Percentiles rank a stretch among this genome's conserved stretches.
These are phyloP conservation scores for Pseudozyma sp. DNA, from an alignment of 1,284 basidiomycete genomes.

Conservation along the genomic window DNA sequence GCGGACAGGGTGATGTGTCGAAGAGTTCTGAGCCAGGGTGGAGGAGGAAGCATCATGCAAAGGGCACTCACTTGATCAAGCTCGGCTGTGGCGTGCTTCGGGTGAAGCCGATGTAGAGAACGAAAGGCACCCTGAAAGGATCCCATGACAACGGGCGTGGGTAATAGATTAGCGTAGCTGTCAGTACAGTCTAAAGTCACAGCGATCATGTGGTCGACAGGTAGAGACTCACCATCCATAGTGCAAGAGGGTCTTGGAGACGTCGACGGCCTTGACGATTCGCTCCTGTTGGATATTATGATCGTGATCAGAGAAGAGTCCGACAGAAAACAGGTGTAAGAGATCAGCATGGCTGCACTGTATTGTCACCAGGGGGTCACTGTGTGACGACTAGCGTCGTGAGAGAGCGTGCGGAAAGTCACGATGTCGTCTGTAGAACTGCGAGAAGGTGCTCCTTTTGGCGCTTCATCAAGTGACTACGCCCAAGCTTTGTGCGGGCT, in stretches of 20 bases:
- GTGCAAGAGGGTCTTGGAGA: slow-evolving; percentile 65
- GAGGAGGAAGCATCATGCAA: not conserved
- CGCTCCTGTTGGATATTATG: slow-evolving; percentile 50
- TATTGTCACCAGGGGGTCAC: too few species aligned
- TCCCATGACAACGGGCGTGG: not conserved
- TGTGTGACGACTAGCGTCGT: too few species aligned
- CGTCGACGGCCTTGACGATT: slow-evolving; percentile 62
- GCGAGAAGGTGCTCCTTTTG: too few species aligned
- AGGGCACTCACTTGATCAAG: slow-evolving; percentile 61
- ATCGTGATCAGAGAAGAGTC: not conserved
- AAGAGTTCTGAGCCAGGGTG: not conserved
- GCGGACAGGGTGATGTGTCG: not conserved
- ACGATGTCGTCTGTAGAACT: too few species aligned
- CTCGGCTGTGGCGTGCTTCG: slow-evolving; percentile 64
- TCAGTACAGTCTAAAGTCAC: slow-evolving; percentile 1
- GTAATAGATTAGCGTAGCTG: not conserved
- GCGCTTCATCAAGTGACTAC: too few species aligned
- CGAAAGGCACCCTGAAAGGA: slow-evolving; percentile 62
- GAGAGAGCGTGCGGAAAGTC: too few species aligned
- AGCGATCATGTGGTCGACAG: not conserved
- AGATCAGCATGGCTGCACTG: not conserved
- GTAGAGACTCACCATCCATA: slow-evolving; percentile 61
- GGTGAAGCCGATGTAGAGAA: slow-evolving; percentile 67
- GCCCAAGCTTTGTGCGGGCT: too few species aligned
- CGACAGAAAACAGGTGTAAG: too few species aligned